Evolutionary conservation across 306 rosid species (phyloP).

Genomic region (Prunus kanzakura): DNA sequence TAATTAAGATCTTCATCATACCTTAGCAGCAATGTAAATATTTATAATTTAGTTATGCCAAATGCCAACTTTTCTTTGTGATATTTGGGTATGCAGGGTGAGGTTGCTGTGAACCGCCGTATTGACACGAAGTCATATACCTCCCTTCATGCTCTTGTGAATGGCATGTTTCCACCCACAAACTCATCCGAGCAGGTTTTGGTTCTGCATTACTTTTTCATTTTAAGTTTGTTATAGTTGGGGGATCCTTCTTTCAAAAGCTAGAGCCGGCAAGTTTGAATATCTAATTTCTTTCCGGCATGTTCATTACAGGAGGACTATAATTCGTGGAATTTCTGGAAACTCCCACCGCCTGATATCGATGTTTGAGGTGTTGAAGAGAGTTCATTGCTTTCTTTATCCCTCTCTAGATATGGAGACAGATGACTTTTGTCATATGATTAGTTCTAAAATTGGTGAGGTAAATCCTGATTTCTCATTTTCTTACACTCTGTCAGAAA

Average conservation of each 20-base stretch:
- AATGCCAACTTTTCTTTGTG: slow-evolving; percentile 27
- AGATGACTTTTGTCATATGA: slow-evolving; percentile 19
- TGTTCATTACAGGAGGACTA: slow-evolving; percentile 72
- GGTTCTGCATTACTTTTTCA: slow-evolving; percentile 8
- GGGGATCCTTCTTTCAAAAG: not conserved
- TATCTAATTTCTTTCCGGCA: not conserved
- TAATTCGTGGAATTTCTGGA: slow-evolving; percentile 97
- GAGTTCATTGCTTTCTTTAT: slow-evolving; percentile 12
- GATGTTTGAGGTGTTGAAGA: slow-evolving; percentile 34
- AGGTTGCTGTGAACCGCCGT: slow-evolving; percentile 71
- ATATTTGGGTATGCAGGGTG: slow-evolving; percentile 65
- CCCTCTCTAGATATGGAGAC: slow-evolving; percentile 19
- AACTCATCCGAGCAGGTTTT: slow-evolving; percentile 70
- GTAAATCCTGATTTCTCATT: slow-evolving; percentile 31
- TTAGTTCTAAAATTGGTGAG: slow-evolving; percentile 23
- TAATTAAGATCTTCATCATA: slow-evolving; percentile 33
- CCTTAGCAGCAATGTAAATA: not conserved
- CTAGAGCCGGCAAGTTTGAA: too few species aligned
- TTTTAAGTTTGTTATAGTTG: not conserved
- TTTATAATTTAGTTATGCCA: not conserved
- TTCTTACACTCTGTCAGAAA: not conserved
- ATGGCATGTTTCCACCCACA: slow-evolving; percentile 83
- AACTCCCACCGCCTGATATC: slow-evolving; percentile 48
- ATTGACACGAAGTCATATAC: slow-evolving; percentile 71
- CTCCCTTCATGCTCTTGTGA: slow-evolving; percentile 83